Evolutionary conservation across 129 eudicot genomes (phyloP), one percentile per base, ranked within the genome.

Genomic region (Helianthus tuberosus): DNA sequence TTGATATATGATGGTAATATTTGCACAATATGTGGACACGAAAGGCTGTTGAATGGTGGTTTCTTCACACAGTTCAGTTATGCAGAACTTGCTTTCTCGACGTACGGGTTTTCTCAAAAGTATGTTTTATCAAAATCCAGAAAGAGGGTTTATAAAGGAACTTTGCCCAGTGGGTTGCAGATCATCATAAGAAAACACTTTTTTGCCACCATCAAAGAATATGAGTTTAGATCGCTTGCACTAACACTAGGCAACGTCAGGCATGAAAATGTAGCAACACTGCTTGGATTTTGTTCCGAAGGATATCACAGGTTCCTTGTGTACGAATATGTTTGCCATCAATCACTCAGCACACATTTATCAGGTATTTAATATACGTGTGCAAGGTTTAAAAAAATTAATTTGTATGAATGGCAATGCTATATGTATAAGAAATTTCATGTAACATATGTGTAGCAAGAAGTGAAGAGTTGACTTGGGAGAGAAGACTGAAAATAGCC

Each of bases 231-330:
- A 64, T 52, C 78, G 8, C 69, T 75, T 55, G 62, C 36, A 11
- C 35, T 17, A 20, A 55, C 32, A 55, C 62, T 20, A 1, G 32
- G 62, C 14, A 79, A 17, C 52, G 39, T 72, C 16, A 76, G 81
- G 59, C 90, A 86, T 49, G 83, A 83, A 60, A 77, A 86, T 68
- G 87, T 86, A 68, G 81, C 72, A 9, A 46, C 54, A 23, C 74
- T 86, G 5, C 44, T 86, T 7, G 90, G 90, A 65, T 86, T 82
- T 48, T 86, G 82, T 64, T 83, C 77, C 0, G 76, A 80, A 79
- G 83, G 80, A 59, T 29, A 16, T 32, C 65, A 68, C 66, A 72
- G 87, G 75, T 67, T 79, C 25, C 79, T 86, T 6, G 83, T 86
- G 35, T 86, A 71, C 15, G 90, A 86, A 63, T 80, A 38, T 38